Evolutionary conservation across 2,329 filamentous ascomycete genomes (phyloP).

Genomic region (Bipolaris oryzae): DNA sequence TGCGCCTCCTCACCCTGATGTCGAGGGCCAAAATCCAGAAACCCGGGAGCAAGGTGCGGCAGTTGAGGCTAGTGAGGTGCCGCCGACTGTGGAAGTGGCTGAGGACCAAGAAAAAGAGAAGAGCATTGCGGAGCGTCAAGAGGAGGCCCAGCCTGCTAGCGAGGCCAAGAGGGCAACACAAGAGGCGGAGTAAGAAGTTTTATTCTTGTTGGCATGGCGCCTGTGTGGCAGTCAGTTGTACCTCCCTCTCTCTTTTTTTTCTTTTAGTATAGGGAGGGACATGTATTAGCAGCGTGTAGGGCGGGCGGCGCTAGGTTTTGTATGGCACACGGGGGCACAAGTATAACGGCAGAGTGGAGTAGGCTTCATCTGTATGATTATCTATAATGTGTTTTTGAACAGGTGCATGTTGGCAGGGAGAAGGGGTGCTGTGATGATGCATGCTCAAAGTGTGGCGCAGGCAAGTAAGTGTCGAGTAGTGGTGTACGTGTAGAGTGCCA

Average conservation of each 20-base stretch:
- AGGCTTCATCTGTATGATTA: conserved; percentile 18
- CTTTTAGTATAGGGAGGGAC: conserved; percentile 24
- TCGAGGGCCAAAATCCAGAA: conserved; percentile 63
- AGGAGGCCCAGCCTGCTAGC: conserved; percentile 48
- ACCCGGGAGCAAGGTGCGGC: conserved; percentile 54
- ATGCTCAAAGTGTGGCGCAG: background rate
- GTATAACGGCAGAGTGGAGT: conserved; percentile 3
- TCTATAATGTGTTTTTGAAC: conserved; percentile 10
- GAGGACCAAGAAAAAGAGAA: conserved; percentile 55
- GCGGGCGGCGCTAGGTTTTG: conserved; percentile 17
- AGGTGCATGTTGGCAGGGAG: background rate
- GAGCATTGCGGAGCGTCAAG: conserved; percentile 46
- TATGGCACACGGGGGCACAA: conserved; percentile 1
- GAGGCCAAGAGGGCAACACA: conserved; percentile 47
- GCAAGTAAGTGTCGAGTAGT: no score
- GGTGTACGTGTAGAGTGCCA: no score
- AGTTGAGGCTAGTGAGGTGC: conserved; percentile 48
- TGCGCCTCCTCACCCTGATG: conserved; percentile 62
- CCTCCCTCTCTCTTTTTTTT: conserved; percentile 5
- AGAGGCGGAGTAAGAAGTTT: conserved; percentile 22
- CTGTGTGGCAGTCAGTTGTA: background rate
- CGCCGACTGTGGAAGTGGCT: conserved; percentile 49
- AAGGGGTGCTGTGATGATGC: background rate
- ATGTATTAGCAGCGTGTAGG: conserved; percentile 18
- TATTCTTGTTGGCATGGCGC: conserved; percentile 5